These are phyloP conservation scores for Globisporangium okanoganense DNA, from an alignment of 352 stramenopile genomes.

Conservation along the genomic window DNA sequence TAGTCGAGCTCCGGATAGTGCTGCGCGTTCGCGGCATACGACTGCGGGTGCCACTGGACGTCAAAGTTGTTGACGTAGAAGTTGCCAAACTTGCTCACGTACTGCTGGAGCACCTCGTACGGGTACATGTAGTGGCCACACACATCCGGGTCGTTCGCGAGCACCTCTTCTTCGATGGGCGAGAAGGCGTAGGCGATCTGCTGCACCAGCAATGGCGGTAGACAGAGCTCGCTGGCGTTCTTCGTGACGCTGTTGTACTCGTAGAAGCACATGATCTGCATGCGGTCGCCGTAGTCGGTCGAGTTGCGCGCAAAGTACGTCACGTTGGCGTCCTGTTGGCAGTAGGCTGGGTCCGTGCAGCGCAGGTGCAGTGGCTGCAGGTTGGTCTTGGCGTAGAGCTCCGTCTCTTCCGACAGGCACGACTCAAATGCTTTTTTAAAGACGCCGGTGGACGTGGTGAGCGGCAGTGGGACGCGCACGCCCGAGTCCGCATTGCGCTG, in stretches of 20 bases:
- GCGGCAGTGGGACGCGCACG: constrained; percentile 33
- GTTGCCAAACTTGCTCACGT: constrained; percentile 49
- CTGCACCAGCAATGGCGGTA: constrained; percentile 54
- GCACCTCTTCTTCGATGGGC: constrained; percentile 44
- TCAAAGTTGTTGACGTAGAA: constrained; percentile 77
- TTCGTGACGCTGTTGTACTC: constrained; percentile 48
- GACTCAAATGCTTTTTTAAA: constrained; percentile 33
- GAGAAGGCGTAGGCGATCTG: constrained; percentile 56
- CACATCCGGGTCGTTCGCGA: constrained; percentile 57
- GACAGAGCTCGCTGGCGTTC: constrained; percentile 51
- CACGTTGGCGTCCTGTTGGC: constrained; percentile 26
- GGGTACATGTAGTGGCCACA: constrained; percentile 77
- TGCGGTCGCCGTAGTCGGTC: constrained; percentile 56
- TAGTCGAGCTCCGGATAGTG: constrained; percentile 57
- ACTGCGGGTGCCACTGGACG: constrained; percentile 63
- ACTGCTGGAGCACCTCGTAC: constrained; percentile 60
- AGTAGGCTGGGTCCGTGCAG: constrained; percentile 47
- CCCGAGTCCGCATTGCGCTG: constrained; percentile 22
- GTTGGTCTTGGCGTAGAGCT: constrained; percentile 55
- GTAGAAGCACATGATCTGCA: constrained; percentile 69
- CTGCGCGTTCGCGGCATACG: constrained; percentile 49
- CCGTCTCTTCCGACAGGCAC: constrained; percentile 50
- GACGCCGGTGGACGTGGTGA: constrained; percentile 18
- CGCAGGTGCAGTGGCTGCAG: constrained; percentile 56
- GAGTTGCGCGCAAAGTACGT: constrained; percentile 66